Evolutionary conservation across 768 basidiomycete species (phyloP).

Genomic region (Russula compacta): DNA sequence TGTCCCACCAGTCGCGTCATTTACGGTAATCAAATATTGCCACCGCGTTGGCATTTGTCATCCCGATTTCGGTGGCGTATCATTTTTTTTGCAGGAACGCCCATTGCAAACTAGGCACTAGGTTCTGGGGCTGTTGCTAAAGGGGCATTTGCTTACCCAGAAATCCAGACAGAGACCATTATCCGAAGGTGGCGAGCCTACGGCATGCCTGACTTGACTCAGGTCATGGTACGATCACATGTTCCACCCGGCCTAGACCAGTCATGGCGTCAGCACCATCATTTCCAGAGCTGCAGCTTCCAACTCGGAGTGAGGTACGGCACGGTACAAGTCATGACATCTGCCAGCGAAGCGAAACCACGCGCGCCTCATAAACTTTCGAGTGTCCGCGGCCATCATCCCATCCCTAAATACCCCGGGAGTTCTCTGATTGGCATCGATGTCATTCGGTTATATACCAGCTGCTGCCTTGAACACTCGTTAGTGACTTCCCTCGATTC

Average conservation of each 20-base stretch:
- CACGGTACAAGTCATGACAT: neutral
- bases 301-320: neutral
- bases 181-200: too few species aligned
- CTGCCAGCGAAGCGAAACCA: neutral
- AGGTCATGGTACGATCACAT: too few species aligned
- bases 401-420: neutral
- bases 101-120: neutral
- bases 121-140: neutral
- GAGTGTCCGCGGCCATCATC: neutral
- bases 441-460: neutral
- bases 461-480: neutral
- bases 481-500: neutral
- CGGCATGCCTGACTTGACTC: too few species aligned
- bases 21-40: too few species aligned
- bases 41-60: too few species aligned
- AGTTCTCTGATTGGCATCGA: neutral
- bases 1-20: too few species aligned
- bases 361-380: neutral
- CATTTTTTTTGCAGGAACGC: neutral
- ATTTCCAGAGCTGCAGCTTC: neutral
- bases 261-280: too few species aligned
- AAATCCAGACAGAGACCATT: neutral
- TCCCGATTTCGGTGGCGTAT: neutral
- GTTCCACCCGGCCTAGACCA: too few species aligned
- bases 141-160: neutral